Evolutionary conservation across 495 filamentous ascomycete genomes (phyloP).

Genomic region (Penicillium robsamsonii): DNA sequence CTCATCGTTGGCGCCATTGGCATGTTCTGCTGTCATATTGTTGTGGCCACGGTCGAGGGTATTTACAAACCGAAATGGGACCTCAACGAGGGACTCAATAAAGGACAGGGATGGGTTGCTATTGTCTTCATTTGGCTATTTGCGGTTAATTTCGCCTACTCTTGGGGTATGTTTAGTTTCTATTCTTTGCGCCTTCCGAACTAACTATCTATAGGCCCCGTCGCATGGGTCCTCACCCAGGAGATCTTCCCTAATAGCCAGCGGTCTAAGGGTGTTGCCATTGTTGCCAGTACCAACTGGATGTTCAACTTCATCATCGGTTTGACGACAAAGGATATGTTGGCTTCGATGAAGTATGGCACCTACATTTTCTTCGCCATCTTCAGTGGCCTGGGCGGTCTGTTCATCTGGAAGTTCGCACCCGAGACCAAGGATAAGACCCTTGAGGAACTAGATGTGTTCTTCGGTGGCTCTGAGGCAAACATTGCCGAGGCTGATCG

Average conservation of each 20-base stretch:
- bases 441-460: slow-evolving; percentile 55
- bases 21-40: slow-evolving; percentile 54
- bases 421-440: slow-evolving; percentile 54
- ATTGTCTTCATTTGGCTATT: slow-evolving; percentile 64
- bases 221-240: slow-evolving; percentile 47
- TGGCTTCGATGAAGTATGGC: too few relatives aligned
- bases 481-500: background rate
- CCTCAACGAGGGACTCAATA: background rate
- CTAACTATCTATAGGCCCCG: slow-evolving; percentile 29
- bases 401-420: slow-evolving; percentile 48
- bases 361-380: background rate
- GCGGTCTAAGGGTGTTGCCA: background rate
- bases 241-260: slow-evolving; percentile 26
- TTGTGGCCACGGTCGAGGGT: background rate
- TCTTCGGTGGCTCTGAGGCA: slow-evolving; percentile 51
- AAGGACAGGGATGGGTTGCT: slow-evolving; percentile 46
- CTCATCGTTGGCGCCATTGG: slow-evolving; percentile 63
- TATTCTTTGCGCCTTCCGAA: background rate
- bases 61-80: background rate
- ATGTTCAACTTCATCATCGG: background rate
- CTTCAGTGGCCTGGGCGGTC: slow-evolving; percentile 39
- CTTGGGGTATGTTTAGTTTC: slow-evolving; percentile 52
- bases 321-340: too few relatives aligned
- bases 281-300: slow-evolving; percentile 1
- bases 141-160: slow-evolving; percentile 62